Percentiles rank a stretch among this genome's conserved stretches.
phyloP scores from a whole-genome alignment of 164 flowering plant species.

The Liriodendron chinense region DNA sequence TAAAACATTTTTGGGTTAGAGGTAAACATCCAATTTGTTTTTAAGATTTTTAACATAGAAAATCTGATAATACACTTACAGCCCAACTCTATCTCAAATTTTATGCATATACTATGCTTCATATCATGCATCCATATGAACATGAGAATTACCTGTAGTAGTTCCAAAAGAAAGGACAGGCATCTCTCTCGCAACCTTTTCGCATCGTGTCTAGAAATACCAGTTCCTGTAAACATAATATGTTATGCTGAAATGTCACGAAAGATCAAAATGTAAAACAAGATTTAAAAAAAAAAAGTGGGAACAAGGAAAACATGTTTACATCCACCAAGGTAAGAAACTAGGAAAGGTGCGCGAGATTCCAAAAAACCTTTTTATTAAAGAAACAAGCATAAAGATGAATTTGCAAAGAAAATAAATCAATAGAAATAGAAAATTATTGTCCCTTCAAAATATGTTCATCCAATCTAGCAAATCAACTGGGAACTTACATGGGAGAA shows the following conservation, averaged over 20 bases:
- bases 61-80: too few relatives aligned
- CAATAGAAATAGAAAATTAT: too few relatives aligned
- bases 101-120: too few relatives aligned
- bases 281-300: not conserved
- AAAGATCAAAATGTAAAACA: not conserved
- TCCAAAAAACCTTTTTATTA: not conserved
- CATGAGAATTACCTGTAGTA: slow-evolving; percentile 41
- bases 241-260: not conserved
- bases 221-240: slow-evolving; percentile 46
- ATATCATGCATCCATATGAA: not conserved
- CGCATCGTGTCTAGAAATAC: slow-evolving; percentile 52
- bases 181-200: slow-evolving; percentile 45
- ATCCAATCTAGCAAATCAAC: too few relatives aligned
- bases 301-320: not conserved
- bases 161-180: slow-evolving; percentile 52
- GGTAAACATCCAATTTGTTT: too few relatives aligned
- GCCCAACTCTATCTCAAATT: too few relatives aligned
- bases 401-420: too few relatives aligned
- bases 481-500: too few relatives aligned
- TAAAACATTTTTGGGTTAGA: too few relatives aligned
- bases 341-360: not conserved
- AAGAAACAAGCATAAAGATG: too few relatives aligned
- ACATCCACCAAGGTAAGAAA: not conserved
- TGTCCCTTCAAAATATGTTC: too few relatives aligned
- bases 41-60: too few relatives aligned